Percentiles rank a stretch among this genome's conserved stretches.
Conservation (phyloP, 2,329 filamentous ascomycete species). For the Sclerotinia sclerotiorum region DNA sequence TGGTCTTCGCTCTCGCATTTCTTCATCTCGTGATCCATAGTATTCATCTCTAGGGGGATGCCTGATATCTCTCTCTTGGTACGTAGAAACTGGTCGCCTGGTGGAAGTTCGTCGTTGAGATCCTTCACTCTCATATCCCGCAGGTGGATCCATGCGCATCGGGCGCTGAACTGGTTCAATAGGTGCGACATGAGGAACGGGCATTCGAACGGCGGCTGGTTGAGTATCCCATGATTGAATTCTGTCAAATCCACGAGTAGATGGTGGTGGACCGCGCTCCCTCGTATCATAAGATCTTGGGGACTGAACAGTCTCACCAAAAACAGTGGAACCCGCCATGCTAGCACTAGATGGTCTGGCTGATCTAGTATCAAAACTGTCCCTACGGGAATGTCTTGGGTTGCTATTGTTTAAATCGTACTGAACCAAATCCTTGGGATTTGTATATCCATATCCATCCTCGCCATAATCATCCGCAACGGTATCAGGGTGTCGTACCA, state of each 20-base stretch:
- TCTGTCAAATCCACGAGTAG: slow-evolving; percentile 70
- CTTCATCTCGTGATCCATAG: slow-evolving; percentile 38
- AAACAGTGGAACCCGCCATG: slow-evolving; percentile 29
- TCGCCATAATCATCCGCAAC: slow-evolving; percentile 54
- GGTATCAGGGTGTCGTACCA: slow-evolving; percentile 45
- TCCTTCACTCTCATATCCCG: slow-evolving; percentile 33
- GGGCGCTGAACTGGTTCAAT: slow-evolving; percentile 36
- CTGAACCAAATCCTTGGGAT: slow-evolving; percentile 59
- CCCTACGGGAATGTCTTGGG: slow-evolving; percentile 48
- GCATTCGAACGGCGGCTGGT: slow-evolving; percentile 42
- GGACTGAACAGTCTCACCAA: slow-evolving; percentile 32
- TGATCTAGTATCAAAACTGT: slow-evolving; percentile 51
- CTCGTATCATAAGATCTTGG: slow-evolving; percentile 45
- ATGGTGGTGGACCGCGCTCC: slow-evolving; percentile 58
- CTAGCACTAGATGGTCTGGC: slow-evolving; percentile 38
- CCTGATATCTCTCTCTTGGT: slow-evolving; percentile 36
- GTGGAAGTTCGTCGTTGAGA: slow-evolving; percentile 41
- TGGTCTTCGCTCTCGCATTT: slow-evolving; percentile 26
- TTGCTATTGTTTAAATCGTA: slow-evolving; percentile 58
- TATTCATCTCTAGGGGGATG: slow-evolving; percentile 35
- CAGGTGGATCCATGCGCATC: slow-evolving; percentile 30
- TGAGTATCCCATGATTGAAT: slow-evolving; percentile 54
- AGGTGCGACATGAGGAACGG: slow-evolving; percentile 42
- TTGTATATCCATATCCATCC: slow-evolving; percentile 64
- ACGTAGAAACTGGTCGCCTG: slow-evolving; percentile 33